Percentiles rank a stretch among this genome's conserved stretches.
These are phyloP conservation scores for Russula brevipes DNA, from an alignment of 768 basidiomycete genomes.

Conservation along the genomic window DNA sequence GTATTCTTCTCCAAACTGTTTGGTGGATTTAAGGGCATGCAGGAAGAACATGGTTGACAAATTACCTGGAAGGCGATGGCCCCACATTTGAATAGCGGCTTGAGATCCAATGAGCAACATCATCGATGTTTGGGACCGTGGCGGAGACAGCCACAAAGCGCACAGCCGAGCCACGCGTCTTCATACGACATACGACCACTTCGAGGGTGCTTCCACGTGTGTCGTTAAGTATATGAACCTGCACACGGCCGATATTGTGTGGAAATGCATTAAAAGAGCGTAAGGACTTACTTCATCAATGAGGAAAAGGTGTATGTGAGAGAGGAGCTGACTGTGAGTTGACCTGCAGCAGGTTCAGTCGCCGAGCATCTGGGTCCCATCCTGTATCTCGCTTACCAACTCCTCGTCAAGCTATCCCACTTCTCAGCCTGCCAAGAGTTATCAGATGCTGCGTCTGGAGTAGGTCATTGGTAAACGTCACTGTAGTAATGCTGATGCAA, in stretches of 20 bases:
- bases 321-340: constrained; percentile 60
- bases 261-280: not conserved
- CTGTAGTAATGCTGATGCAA: constrained; percentile 64
- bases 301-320: constrained; percentile 72
- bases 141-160: constrained; percentile 90
- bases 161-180: constrained; percentile 57
- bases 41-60: not conserved
- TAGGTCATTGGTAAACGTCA: constrained; percentile 31
- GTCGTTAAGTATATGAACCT: constrained; percentile 94
- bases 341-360: constrained; percentile 37
- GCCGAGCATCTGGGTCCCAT: constrained; percentile 4
- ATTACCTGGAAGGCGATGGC: constrained; percentile 70
- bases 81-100: constrained; percentile 35
- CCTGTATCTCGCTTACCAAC: constrained; percentile 48
- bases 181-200: constrained; percentile 94
- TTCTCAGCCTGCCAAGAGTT: constrained; percentile 72
- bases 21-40: not conserved
- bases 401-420: constrained; percentile 90
- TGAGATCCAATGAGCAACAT: constrained; percentile 87
- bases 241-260: not conserved
- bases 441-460: constrained; percentile 1
- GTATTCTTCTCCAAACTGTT: constrained; percentile 88
- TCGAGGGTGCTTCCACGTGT: constrained; percentile 87
- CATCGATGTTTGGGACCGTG: constrained; percentile 88
- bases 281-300: constrained; percentile 71